Evolutionary conservation across 495 filamentous ascomycete species (phyloP).

Genomic region (Penicillium psychrofluorescens): DNA sequence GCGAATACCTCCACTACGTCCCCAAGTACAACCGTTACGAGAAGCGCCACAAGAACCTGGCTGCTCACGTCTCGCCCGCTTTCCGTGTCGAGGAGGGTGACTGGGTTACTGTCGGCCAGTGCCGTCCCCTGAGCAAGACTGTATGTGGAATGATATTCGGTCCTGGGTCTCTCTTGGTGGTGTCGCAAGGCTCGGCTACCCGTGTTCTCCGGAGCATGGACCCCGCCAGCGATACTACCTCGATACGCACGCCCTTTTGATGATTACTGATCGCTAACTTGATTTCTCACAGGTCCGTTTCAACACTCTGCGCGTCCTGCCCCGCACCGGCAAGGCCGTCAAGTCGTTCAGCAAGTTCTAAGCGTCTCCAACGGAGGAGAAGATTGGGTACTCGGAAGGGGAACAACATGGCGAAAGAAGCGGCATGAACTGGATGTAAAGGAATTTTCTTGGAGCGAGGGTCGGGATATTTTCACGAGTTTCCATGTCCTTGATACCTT

Average conservation of each 20-base stretch:
- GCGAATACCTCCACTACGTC: constrained; percentile 99
- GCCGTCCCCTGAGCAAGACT: constrained; percentile 96
- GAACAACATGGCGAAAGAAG: constrained; percentile 31
- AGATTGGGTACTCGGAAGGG: constrained; percentile 30
- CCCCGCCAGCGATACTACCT: not conserved
- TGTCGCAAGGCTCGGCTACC: not conserved
- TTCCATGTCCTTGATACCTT: constrained; percentile 43
- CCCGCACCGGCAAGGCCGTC: constrained; percentile 90
- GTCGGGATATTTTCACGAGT: constrained; percentile 43
- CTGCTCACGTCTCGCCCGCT: constrained; percentile 95
- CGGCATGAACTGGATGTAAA: constrained; percentile 39
- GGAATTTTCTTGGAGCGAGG: constrained; percentile 34
- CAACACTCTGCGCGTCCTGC: constrained; percentile 96
- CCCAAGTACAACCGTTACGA: constrained; percentile 99
- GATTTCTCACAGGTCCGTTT: constrained; percentile 71
- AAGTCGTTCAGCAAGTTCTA: constrained; percentile 99
- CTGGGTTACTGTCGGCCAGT: constrained; percentile 97
- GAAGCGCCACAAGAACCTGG: constrained; percentile 99
- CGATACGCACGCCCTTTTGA: not conserved
- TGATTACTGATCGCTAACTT: constrained; percentile 14
- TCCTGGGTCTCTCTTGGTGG: not conserved
- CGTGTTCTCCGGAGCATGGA: not conserved
- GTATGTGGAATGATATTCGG: constrained; percentile 48
- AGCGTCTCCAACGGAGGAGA: constrained; percentile 17
- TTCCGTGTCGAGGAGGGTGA: constrained; percentile 99